These are phyloP conservation scores for Gonapodya sp. DNA, from an alignment of 192 early-diverging fungal genomes.

Conservation along the genomic window DNA sequence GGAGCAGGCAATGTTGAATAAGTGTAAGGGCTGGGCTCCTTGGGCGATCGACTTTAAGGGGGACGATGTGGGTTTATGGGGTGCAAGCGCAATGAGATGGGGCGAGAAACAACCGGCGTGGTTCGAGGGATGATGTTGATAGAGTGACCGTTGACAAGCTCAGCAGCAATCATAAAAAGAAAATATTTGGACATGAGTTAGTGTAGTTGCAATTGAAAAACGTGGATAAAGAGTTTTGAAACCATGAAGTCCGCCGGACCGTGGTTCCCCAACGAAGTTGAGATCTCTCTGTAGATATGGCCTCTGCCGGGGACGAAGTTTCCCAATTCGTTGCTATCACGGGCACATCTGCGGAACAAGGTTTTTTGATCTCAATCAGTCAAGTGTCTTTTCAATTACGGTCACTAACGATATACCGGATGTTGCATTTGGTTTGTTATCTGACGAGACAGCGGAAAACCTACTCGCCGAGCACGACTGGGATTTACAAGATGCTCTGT, in stretches of 20 bases:
- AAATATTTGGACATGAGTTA: background rate
- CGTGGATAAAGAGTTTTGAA: too few relatives aligned
- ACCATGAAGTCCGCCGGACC: too few relatives aligned
- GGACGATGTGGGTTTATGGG: background rate
- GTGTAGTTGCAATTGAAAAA: background rate
- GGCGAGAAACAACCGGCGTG: background rate
- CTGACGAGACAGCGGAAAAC: background rate
- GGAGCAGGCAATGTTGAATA: too few relatives aligned
- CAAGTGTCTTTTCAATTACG: conserved; percentile 16
- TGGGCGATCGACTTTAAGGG: background rate
- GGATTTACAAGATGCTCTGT: background rate
- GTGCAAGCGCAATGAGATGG: background rate
- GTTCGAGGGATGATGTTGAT: background rate
- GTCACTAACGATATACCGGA: too few relatives aligned
- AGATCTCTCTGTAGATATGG: too few relatives aligned
- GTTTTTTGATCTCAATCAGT: conserved; percentile 17
- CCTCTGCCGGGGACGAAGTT: background rate
- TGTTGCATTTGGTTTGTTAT: too few relatives aligned
- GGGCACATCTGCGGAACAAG: conserved; percentile 11
- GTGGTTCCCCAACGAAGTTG: too few relatives aligned
- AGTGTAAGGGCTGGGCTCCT: too few relatives aligned
- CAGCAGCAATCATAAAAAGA: too few relatives aligned
- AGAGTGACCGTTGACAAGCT: too few relatives aligned
- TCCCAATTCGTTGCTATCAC: conserved; percentile 15
- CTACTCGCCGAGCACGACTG: background rate